phyloP scores from a whole-genome alignment of 2,329 filamentous ascomycete species.

The Knoxdaviesia proteae region DNA sequence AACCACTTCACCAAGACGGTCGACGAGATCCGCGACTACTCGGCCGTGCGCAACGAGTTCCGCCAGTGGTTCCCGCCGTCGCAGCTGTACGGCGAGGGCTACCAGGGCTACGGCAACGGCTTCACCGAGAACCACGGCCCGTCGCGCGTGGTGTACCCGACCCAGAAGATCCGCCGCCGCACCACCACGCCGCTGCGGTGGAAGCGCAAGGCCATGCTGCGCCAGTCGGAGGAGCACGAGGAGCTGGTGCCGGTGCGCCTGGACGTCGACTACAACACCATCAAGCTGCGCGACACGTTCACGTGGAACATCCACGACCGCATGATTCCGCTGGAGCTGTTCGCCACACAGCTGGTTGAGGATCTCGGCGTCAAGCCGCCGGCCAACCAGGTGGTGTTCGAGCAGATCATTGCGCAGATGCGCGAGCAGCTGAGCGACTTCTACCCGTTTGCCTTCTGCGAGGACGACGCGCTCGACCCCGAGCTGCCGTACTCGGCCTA shows the following conservation, averaged over 20 bases:
- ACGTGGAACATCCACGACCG: constrained; percentile 97
- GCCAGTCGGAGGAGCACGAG: constrained; percentile 78
- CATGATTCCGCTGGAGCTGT: constrained; percentile 56
- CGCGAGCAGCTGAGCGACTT: constrained; percentile 83
- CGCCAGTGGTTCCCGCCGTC: constrained; percentile 33
- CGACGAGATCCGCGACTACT: constrained; percentile 50
- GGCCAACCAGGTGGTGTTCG: constrained; percentile 39
- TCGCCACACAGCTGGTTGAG: constrained; percentile 76
- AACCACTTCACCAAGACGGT: constrained; percentile 41
- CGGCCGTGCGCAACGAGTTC: constrained; percentile 32
- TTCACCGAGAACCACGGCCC: constrained; percentile 51
- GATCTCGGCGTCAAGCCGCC: constrained; percentile 68
- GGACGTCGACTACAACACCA: constrained; percentile 88
- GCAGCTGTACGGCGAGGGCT: constrained; percentile 51
- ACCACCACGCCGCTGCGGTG: constrained; percentile 54
- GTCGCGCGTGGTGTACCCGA: constrained; percentile 59
- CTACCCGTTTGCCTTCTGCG: constrained; percentile 75
- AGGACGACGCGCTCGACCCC: constrained; percentile 78
- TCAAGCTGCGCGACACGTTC: constrained; percentile 90
- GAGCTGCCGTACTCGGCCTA: constrained; percentile 81
- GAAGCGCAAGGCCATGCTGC: constrained; percentile 57
- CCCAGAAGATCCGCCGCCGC: constrained; percentile 51
- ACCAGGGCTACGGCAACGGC: constrained; percentile 75
- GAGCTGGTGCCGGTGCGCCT: constrained; percentile 79
- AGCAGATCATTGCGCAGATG: constrained; percentile 46